Base-by-base conservation (phyloP, 192 early-diverging fungal genomes). In the Coemansia aciculifera region DNA sequence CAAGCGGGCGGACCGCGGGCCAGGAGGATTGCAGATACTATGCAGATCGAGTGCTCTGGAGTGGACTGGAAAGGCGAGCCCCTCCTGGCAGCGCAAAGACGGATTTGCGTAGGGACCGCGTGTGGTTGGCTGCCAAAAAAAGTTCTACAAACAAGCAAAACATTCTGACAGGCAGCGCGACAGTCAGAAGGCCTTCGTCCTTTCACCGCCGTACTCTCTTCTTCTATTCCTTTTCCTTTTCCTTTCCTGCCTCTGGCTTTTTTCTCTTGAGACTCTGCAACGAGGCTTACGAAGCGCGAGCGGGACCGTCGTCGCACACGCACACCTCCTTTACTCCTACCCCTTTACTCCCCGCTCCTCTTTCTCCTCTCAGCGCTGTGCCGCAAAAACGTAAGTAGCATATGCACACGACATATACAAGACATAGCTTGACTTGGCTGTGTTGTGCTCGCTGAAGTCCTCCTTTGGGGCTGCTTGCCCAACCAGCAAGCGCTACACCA, bases 161-260 rank as follows among this genome's bases (percentile, higher is more conserved):
- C 51, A 54, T 24, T 11, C 51, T 48, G 19, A 9, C 46, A 29
- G 44, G 21, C 44, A 29, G 51, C 5, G 24, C n/a, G 13, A 54
- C 23, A 54, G 27, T 9, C 51, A 29, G 23, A 29, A 10, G 21
- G 23, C 24, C 51, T 29, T 54, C 51, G 12, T 27, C 51, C 24
- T 52, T 52, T 52, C 24, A 13, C 51, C 24, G 51, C 3, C 51
- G 19, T 23, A 29, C 12, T 24, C 24, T 27, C 23, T n/a, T 24
- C 23, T 24, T 52, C 23, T 52, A 29, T 52, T 24, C 21, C 51
- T 29, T 48, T 48, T 29, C 51, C 51, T 52, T 48, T 48, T 29
- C 51, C 51, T 52, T 29, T 52, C 51, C 23, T 52, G 51, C 51
- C 51, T 52, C 24, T 29, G 51, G 51, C 51, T 23, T 52, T 52